phyloP scores from a whole-genome alignment of 1,284 basidiomycete genomes.

The Puccinia hordei region DNA sequence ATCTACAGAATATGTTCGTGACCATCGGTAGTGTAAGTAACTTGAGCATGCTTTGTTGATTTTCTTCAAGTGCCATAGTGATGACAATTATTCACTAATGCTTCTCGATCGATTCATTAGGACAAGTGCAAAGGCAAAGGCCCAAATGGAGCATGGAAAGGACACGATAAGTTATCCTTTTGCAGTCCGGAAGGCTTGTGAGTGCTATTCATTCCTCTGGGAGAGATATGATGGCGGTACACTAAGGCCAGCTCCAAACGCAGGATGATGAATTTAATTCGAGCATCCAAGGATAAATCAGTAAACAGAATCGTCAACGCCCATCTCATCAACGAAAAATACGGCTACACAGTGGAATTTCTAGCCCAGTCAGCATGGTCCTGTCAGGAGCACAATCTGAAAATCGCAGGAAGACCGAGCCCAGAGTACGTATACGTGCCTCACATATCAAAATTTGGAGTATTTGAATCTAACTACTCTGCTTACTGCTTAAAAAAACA shows the following conservation, averaged over 20 bases:
- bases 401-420: conserved; percentile 39
- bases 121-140: conserved; percentile 27
- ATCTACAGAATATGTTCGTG: conserved; percentile 39
- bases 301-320: conserved; percentile 44
- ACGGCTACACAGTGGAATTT: conserved; percentile 44
- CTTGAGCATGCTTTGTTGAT: neutral
- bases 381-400: conserved; percentile 45
- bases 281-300: conserved; percentile 33
- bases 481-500: neutral
- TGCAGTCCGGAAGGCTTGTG: conserved; percentile 48
- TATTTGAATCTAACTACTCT: neutral
- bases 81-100: neutral
- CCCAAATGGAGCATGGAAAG: conserved; percentile 31
- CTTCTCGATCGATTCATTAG: neutral
- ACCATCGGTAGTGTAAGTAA: conserved; percentile 42
- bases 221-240: neutral
- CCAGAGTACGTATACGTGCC: conserved; percentile 18
- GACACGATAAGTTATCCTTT: conserved; percentile 35
- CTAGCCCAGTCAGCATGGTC: conserved; percentile 47
- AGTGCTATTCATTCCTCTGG: neutral
- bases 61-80: neutral
- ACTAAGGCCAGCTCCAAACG: neutral
- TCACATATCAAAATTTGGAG: neutral
- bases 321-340: conserved; percentile 40
- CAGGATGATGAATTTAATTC: conserved; percentile 48